Evolutionary conservation across 371 early-diverging fungal genomes (phyloP).

Genomic region (Lichtheimia ramosa): DNA sequence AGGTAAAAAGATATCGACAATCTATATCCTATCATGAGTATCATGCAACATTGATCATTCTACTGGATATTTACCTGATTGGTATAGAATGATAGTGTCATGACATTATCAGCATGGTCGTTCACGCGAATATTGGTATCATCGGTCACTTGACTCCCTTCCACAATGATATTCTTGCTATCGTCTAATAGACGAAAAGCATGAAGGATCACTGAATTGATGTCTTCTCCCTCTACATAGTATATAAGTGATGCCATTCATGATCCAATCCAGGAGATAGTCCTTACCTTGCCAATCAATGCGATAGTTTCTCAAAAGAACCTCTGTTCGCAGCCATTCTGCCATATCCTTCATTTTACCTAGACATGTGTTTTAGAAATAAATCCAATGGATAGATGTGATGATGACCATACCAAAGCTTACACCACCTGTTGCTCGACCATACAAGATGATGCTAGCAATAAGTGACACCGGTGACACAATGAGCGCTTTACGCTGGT

Average conservation of each 20-base stretch:
- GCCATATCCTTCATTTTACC: conserved; percentile 49
- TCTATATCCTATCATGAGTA: conserved; percentile 2
- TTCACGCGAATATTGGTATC: conserved; percentile 52
- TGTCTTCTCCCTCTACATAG: conserved; percentile 42
- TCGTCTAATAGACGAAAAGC: conserved; percentile 44
- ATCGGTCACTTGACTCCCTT: conserved; percentile 45
- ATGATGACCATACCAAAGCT: conserved; percentile 15
- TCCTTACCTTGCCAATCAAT: conserved; percentile 38
- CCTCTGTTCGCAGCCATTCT: conserved; percentile 42
- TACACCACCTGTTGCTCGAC: conserved; percentile 48
- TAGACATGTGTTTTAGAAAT: neutral
- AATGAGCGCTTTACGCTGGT: conserved; percentile 42
- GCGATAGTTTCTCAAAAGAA: conserved; percentile 20
- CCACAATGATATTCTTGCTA: conserved; percentile 45
- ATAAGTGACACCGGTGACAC: conserved; percentile 43
- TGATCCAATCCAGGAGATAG: too few relatives aligned
- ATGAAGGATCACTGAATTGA: conserved; percentile 37
- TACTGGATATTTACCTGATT: conserved; percentile 33
- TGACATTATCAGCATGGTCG: conserved; percentile 54
- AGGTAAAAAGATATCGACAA: conserved; percentile 36
- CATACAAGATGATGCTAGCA: conserved; percentile 42
- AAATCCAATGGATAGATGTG: too few relatives aligned
- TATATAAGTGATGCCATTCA: neutral
- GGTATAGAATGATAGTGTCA: conserved; percentile 49
- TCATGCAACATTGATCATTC: neutral